Evolutionary conservation across 2,329 filamentous ascomycete genomes (phyloP), one percentile per base, ranked within the genome.

Genomic region (Leptographium flavum): DNA sequence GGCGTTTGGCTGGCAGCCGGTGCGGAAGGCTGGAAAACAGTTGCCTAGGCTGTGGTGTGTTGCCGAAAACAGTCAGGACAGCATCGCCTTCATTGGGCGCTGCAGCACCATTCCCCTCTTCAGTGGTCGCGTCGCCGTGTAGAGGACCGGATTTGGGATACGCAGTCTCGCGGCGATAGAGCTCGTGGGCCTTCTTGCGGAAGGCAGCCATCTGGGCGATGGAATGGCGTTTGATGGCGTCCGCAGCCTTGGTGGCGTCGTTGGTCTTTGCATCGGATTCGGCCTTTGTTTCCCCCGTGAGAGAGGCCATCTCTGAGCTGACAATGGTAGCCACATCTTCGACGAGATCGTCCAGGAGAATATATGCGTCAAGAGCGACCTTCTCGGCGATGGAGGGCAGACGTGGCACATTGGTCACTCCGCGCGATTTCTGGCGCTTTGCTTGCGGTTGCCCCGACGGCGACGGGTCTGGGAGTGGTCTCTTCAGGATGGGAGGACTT

Each of bases 1-100:
- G 10, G 14, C 54, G 47, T 19, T 52, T 49, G 8, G 52, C 52
- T 7, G 56, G 51, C 23, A 63, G 50, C 13, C 67, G 63, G 45
- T 74, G 69, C 52, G 83, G 84, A 42, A 94, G 67, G 60, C 88
- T 94, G 4, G 90, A 94, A 59, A 92, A 95, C 4, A 95, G 68
- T 49, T 90, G 83, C 53, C 79, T 81, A 31, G 83, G 73, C 39
- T 79, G 78, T 2, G 81, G 78, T 35, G 83, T 83, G 53, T 79
- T 83, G 45, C 85, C 87, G 53, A 79, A 81, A 1, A 94, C 67
- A 1, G 85, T 90, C 47, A 95, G 67, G 6, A 90, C 80, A 15
- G 47, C 43, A 62, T 52, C 73, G 60, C 52, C 67, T 17, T 39
- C 22, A 11, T 11, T 7, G 1, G 85, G 90, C 47, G 94, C 67